phyloP scores from a whole-genome alignment of 345 rosid species.

The Ceriops tagal region DNA sequence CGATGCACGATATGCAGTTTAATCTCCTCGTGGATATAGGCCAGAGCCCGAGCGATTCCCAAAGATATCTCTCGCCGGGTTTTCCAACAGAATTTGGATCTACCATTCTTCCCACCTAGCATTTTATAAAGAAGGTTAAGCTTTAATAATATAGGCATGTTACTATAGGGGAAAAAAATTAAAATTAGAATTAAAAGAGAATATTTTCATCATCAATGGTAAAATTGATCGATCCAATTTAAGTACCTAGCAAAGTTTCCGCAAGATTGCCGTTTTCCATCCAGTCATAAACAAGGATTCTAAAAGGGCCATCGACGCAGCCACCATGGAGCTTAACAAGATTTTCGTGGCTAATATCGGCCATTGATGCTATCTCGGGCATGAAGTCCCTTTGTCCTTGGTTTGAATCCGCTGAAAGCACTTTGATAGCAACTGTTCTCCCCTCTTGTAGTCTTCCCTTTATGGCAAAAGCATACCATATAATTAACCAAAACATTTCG shows the following conservation, averaged over 20 bases:
- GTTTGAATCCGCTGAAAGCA: slow-evolving; percentile 35
- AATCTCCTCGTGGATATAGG: slow-evolving; percentile 39
- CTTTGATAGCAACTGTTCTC: slow-evolving; percentile 32
- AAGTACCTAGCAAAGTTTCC: slow-evolving; percentile 25
- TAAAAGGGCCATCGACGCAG: slow-evolving; percentile 33
- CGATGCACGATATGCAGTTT: slow-evolving; percentile 39
- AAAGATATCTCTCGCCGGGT: slow-evolving; percentile 20
- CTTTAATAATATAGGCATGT: too few relatives aligned
- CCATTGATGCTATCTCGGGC: slow-evolving; percentile 36
- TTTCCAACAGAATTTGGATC: slow-evolving; percentile 28
- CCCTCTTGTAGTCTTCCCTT: slow-evolving; percentile 43
- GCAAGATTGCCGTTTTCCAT: slow-evolving; percentile 34
- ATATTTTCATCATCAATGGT: too few relatives aligned
- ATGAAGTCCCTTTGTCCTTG: slow-evolving; percentile 43
- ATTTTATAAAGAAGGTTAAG: not conserved
- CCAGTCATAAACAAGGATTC: slow-evolving; percentile 38
- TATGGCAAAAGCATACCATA: not conserved
- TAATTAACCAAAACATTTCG: not conserved
- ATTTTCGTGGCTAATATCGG: slow-evolving; percentile 30
- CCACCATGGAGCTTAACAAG: slow-evolving; percentile 36
- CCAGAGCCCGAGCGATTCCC: slow-evolving; percentile 37
- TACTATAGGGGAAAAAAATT: too few relatives aligned
- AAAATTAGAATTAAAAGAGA: too few relatives aligned
- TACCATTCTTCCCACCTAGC: slow-evolving; percentile 23
- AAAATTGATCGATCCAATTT: too few relatives aligned